Evolutionary conservation across 2,329 filamentous ascomycete genomes (phyloP), one percentile per base, ranked within the genome.

Genomic region (Dothistroma pini): DNA sequence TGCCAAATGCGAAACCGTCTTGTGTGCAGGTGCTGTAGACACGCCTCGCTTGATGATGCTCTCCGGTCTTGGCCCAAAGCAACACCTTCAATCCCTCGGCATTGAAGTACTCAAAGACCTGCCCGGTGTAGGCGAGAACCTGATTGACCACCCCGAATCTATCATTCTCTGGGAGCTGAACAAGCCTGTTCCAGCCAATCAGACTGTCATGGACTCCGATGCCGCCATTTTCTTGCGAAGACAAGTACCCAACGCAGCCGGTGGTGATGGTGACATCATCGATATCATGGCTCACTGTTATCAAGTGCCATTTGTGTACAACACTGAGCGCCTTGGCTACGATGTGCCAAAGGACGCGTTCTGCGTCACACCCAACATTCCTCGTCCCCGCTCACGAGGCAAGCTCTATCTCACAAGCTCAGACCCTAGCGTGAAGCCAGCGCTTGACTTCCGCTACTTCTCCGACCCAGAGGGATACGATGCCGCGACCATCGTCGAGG

Each of bases 231-330:
- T 96, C 83, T 81, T 96, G 60, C 90, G 91, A 64, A 89, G 91
- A 62, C 87, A 96, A 76, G 74, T 81, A 14, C 80, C 85, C 69
- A 86, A 93, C 71, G 89, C 90, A 2, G 84, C 82, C 3, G 84
- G 84, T 59, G 78, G 79, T 1, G 91, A 96, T 69, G 89, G 89
- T 56, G 84, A 89, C 63, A 87, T 90, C 58, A 89, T 89, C 65
- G 92, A 96, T 72, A 79, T 96, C 71, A 96, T 96, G 92, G 95
- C 95, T 89, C 91, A 96, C 80, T 96, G 91, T 84, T 96, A 96
- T 81, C 92, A 96, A 78, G 96, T 96, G 68, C 91, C 91, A 57
- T 96, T 96, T 78, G 90, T 88, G 64, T 85, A 92, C 68, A 96
- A 96, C 83, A 96, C 91, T 1, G 79, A 83, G 58, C 87, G 79